Base-by-base conservation (phyloP, 2,329 filamentous ascomycete species). In the Helicocarpus griseus region DNA sequence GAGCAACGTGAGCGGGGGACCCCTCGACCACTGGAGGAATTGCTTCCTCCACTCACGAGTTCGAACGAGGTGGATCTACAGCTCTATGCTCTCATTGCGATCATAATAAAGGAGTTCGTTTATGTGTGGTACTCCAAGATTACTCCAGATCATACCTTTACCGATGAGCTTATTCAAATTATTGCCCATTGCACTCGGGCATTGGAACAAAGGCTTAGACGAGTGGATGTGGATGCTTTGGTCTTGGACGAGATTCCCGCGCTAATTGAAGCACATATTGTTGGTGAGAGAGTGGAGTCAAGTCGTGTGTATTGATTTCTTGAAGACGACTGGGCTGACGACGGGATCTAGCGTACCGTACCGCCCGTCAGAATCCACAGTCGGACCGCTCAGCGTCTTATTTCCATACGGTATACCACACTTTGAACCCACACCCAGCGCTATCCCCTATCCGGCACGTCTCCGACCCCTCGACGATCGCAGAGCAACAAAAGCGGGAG, bases 91-190 rank as follows among this genome's bases (percentile, higher is more conserved):
- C 80, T 97, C 54, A 83, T 98, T 54, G 87, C 93, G 49, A 86
- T 97, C 53, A 82, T 97, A 55, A 77, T 96, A 61, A 83, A 87
- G 62, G 89, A 96, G 57, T 95, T 89, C 66, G 86, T 98, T 35
- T 85, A 93, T 67, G 83, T 82, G 29, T 98, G 93, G 93, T 98
- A 98, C 73, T 78, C 77, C 57, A 91, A 85, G 67, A 93, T 98
- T 67, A 96, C 91, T 1, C 82, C 89, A 3, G 91, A 98, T 69
- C 86, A 90, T 65, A 78, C 81, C 11, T 94, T 98, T 64, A 83
- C 93, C 54, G 84, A 86, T 59, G 90, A 96, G 72, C 79, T 96
- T 53, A 77, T 97, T 50, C 87, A 89, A 63, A 84, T 95, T 58
- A 87, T 97, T 62, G 93, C 91, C 38, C 91, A 97, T 69, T 93